Evolutionary conservation across 352 stramenopile species (phyloP), one percentile per base, ranked within the genome.

Genomic region (Blastocystis sp.): DNA sequence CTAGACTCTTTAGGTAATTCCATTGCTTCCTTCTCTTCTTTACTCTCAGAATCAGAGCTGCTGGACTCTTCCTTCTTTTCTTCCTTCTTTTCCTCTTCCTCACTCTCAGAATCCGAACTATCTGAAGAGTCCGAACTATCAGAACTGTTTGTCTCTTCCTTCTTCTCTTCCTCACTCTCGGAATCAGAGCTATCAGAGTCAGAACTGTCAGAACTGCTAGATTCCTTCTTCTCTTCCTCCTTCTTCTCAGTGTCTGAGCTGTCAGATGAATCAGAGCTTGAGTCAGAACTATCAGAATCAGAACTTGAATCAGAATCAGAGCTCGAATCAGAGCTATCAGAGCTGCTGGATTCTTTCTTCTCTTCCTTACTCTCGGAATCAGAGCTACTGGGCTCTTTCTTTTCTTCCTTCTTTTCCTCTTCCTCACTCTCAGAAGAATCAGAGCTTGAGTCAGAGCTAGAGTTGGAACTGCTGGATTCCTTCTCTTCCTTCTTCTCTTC

Each of bases 331-430:
- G 59, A 69, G 21, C 9, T 46, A 46, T 49, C 29, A 32, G 65
- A 77, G 16, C 43, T 52, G 11, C 54, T 21, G 35, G 35, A 57
- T 14, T 77, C 42, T 14, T 78, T 57, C 66, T 78, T 19, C 39
- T 75, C 63, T 75, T 75, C 63, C 39, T 75, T 35, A 11, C 63
- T 75, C 39, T 75, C 63, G n/a, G 67, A 80, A 37, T 78, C 56
- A 63, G 56, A 63, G 14, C 19, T 49, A 5, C 27, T 21, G 0
- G 59, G 37, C 9, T 1, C 4, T 21, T 80, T 37, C 42, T 80
- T 52, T 42, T 80, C 43, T 19, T 80, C 35, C 67, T 80, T 59
- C 43, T 80, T 21, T 57, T 57, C 49, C 49, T 57, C 49, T 21
- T 57, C 21, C 49, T 57, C 21, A n/a, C 27, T 52, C 51, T 58